Conservation (phyloP, 2,329 filamentous ascomycete genomes). For the Alternaria alternata region DNA sequence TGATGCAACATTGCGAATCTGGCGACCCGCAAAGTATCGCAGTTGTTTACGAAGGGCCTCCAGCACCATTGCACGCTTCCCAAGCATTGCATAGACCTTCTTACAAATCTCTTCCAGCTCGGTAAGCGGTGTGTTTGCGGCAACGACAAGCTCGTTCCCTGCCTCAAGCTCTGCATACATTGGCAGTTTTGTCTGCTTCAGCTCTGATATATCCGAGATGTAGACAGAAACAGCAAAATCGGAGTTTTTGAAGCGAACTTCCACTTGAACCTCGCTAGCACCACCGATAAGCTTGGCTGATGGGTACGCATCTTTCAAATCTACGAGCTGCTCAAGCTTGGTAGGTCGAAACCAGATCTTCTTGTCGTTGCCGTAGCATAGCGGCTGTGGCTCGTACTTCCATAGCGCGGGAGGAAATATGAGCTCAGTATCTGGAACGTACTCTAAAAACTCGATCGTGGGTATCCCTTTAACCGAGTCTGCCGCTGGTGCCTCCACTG, state of each 20-base stretch:
- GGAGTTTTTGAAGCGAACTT: slow-evolving; percentile 95
- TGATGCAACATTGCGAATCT: slow-evolving; percentile 94
- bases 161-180: slow-evolving; percentile 37
- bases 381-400: slow-evolving; percentile 78
- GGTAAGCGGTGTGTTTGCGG: slow-evolving; percentile 88
- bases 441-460: slow-evolving; percentile 84
- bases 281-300: slow-evolving; percentile 94
- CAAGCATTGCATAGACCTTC: slow-evolving; percentile 66
- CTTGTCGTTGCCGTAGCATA: slow-evolving; percentile 90
- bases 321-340: slow-evolving; percentile 81
- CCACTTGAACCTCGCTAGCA: slow-evolving; percentile 95
- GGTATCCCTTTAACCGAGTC: slow-evolving; percentile 60
- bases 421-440: slow-evolving; percentile 87
- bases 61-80: slow-evolving; percentile 46
- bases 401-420: slow-evolving; percentile 89
- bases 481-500: slow-evolving; percentile 50
- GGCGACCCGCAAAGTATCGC: slow-evolving; percentile 89
- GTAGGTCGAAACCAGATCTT: slow-evolving; percentile 93
- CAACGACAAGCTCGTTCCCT: slow-evolving; percentile 70
- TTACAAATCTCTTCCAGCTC: slow-evolving; percentile 86
- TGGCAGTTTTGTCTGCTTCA: slow-evolving; percentile 67
- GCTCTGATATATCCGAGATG: slow-evolving; percentile 87
- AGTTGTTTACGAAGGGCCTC: slow-evolving; percentile 88
- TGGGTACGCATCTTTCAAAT: slow-evolving; percentile 85
- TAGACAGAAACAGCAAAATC: slow-evolving; percentile 89